Base-by-base conservation (phyloP, 2,329 filamentous ascomycete species). In the Zarea fungicola region DNA sequence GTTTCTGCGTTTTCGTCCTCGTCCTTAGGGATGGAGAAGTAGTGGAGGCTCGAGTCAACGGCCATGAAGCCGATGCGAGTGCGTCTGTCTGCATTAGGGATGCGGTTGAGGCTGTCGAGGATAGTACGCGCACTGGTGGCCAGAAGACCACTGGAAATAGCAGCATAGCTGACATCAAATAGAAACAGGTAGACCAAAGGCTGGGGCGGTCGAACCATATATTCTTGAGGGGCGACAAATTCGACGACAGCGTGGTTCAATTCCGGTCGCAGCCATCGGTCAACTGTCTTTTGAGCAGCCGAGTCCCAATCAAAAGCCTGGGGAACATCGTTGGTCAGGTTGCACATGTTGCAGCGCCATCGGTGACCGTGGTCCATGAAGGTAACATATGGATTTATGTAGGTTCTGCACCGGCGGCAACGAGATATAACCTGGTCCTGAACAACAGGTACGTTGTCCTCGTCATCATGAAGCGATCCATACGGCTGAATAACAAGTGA, bases 331-430 rank as follows among this genome's bases (percentile, higher is more conserved):
- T 99, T 99, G 58, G 91, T 96, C 56, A 99, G 76, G 68, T 96
- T 97, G 70, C 93, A 99, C 91, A 99, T 96, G 72, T 99, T 99
- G 74, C 93, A 99, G 62, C 92, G 85, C 93, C 93, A 99, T 63
- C 93, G 82, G 71, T 99, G 93, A 40, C 93, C 93, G 63, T 97
- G 89, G 61, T 99, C 93, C 53, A 99, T 74, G 72, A 99, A 99
- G 40, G 89, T 89, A 52, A 95, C 93, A 59, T 92, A 99, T 11
- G 93, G 91, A 66, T 97, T 97, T 75, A 97, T 97, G 67, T 97
- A 97, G 49, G 92, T 93, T 59, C 93, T 80, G 71, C 93, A 99
- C 70, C 93, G 85, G 67, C 93, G 83, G 75, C 93, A 99, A 62
- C 93, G 85, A 50, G 92, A 95, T 65, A 99, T 99, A 56, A 97